Evolutionary conservation across 371 early-diverging fungal genomes (phyloP).

Genomic region (Actinomortierella ambigua): DNA sequence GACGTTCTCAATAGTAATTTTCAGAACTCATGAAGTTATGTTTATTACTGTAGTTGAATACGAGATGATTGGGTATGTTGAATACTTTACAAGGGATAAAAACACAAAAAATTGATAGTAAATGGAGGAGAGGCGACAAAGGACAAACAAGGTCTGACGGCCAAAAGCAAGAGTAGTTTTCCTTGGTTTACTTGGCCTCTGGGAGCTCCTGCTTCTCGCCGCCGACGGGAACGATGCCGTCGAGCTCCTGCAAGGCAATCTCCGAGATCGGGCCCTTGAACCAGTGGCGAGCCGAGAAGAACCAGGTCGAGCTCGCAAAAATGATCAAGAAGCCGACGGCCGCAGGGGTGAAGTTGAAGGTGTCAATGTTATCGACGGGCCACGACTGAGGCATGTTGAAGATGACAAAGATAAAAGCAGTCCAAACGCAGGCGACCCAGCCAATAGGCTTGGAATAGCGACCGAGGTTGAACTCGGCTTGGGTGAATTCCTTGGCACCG

Average conservation of each 20-base stretch:
- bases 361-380: slow-evolving; percentile 34
- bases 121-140: background rate
- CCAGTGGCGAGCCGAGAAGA: slow-evolving; percentile 56
- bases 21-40: too few species aligned
- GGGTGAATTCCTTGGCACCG: slow-evolving; percentile 39
- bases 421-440: slow-evolving; percentile 48
- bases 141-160: background rate
- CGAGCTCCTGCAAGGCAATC: slow-evolving; percentile 39
- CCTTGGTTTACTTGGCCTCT: slow-evolving; percentile 13
- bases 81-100: slow-evolving; percentile 12
- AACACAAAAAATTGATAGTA: background rate
- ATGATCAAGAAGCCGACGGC: slow-evolving; percentile 56
- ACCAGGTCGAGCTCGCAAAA: slow-evolving; percentile 49
- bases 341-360: slow-evolving; percentile 60
- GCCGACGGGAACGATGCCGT: slow-evolving; percentile 16
- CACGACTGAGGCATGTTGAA: slow-evolving; percentile 53
- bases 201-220: slow-evolving; percentile 25
- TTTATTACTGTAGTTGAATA: background rate
- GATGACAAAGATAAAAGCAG: slow-evolving; percentile 50
- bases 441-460: slow-evolving; percentile 48
- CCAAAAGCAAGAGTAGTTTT: background rate
- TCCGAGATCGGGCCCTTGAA: slow-evolving; percentile 48
- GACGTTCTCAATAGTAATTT: too few species aligned
- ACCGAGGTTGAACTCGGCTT: slow-evolving; percentile 52
- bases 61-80: slow-evolving; percentile 17